Percentiles rank a stretch among this genome's conserved stretches.
phyloP scores from a whole-genome alignment of 2,329 filamentous ascomycete genomes.

The Epicoccum sorghinum region DNA sequence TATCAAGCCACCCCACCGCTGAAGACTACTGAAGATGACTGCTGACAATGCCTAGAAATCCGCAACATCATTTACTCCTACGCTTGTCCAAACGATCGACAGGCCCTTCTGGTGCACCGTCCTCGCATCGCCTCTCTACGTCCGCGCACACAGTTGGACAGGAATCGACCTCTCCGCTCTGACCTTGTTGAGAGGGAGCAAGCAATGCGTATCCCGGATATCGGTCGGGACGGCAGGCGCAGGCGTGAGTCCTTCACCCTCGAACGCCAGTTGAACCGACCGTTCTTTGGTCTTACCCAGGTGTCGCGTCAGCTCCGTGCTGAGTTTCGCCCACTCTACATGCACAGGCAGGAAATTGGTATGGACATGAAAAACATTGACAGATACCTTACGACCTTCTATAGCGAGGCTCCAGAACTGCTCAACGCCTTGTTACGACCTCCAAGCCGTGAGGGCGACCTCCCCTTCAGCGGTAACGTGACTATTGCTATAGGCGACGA shows the following conservation, averaged over 20 bases:
- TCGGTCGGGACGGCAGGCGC: constrained; percentile 3
- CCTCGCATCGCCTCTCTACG: constrained; percentile 35
- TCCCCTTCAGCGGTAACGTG: constrained; percentile 31
- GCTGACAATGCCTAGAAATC: constrained; percentile 25
- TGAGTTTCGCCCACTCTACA: constrained; percentile 34
- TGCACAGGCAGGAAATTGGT: constrained; percentile 33
- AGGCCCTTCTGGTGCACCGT: constrained; percentile 34
- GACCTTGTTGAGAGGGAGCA: constrained; percentile 22
- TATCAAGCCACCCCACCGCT: background rate
- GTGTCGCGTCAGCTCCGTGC: constrained; percentile 32
- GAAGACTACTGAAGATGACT: background rate
- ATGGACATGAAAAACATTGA: constrained; percentile 32
- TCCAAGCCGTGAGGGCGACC: no score
- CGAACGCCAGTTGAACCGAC: constrained; percentile 27
- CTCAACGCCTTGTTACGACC: constrained; percentile 16
- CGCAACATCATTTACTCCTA: constrained; percentile 36
- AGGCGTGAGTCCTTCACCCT: constrained; percentile 5
- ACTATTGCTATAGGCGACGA: constrained; percentile 35
- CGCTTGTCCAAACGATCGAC: constrained; percentile 13
- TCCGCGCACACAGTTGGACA: constrained; percentile 28
- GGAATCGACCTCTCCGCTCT: constrained; percentile 21
- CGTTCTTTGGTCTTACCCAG: constrained; percentile 34
- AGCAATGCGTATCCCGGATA: background rate
- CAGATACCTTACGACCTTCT: constrained; percentile 31
- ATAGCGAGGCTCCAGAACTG: constrained; percentile 8